Base-by-base conservation (phyloP, 2,329 filamentous ascomycete genomes). In the Lasiodiplodia theobromae region DNA sequence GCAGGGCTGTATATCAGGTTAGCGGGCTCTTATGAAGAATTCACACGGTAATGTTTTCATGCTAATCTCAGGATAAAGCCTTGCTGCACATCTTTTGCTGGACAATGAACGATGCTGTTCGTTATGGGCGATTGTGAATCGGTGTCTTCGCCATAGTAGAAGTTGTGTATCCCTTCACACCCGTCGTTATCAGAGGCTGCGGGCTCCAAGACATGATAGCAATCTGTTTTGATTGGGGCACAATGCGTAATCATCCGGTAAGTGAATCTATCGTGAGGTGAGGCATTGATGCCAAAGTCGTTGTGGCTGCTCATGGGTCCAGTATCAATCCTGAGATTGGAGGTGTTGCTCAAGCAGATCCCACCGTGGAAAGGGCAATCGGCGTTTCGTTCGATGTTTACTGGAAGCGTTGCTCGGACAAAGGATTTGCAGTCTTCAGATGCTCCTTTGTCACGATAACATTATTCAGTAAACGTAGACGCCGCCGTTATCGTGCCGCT, bases 261-360 rank as follows among this genome's bases (percentile, higher is more conserved):
- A 11, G 31, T 16, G 34, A 71, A 66, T 12, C 62, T 67, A 10
- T 71, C 67, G 10, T 67, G 47, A n/a, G 70, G 70, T 4, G 71
- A 68, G 4, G 54, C 62, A 44, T 74, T 75, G 25, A 75, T 34
- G 0, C 74, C 74, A n/a, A 76, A 64, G 57, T 76, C 65, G 1
- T 65, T n/a, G 31, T 67, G 65, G 37, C 69, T 72, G 52, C 74
- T 65, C 0, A 76, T 51, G 23, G 56, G 47, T 11, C 71, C 73
- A 18, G 71, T 72, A 28, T 75, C 73, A 0, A 75, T 23, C 0
- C 52, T 1, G 3, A 75, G 12, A 23, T 74, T 76, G 0, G 31
- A 47, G 8, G 14, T 58, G 2, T 68, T 51, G 16, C 38, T 57
- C 34, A 49, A 37, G 49, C 71, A 74, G 10, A 71, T 57, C 3